These are phyloP conservation scores for Colletotrichum sublineola DNA, from an alignment of 2,329 filamentous ascomycete species.

Conservation along the genomic window DNA sequence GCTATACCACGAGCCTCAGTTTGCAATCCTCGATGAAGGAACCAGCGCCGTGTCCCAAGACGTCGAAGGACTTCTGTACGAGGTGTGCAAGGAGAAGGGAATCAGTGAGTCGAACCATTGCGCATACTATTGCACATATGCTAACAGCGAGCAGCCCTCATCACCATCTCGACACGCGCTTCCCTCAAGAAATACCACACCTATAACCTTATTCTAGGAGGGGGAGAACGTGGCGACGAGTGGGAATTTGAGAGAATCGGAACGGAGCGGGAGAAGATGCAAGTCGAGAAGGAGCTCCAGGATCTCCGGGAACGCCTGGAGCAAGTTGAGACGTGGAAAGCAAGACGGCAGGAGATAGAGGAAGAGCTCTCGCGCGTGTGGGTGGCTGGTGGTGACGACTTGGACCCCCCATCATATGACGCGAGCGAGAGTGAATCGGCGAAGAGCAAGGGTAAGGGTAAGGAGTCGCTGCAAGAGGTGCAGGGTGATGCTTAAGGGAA, in stretches of 20 bases:
- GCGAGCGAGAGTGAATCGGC: constrained; percentile 44
- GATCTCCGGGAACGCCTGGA: constrained; percentile 84
- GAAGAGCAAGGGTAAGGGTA: constrained; percentile 37
- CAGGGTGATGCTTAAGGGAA: constrained; percentile 28
- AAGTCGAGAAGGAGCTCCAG: constrained; percentile 90
- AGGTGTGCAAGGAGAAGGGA: constrained; percentile 90
- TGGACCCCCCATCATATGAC: constrained; percentile 63
- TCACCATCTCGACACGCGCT: constrained; percentile 94
- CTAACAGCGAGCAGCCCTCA: constrained; percentile 72
- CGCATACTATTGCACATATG: not conserved
- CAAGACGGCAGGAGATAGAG: constrained; percentile 84
- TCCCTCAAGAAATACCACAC: constrained; percentile 97
- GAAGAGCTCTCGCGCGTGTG: constrained; percentile 77
- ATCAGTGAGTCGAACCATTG: constrained; percentile 77
- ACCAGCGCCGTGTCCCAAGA: constrained; percentile 95
- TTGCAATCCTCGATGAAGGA: constrained; percentile 95
- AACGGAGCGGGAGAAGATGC: constrained; percentile 91
- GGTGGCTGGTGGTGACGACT: constrained; percentile 65
- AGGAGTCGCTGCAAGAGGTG: constrained; percentile 26
- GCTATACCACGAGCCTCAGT: constrained; percentile 94
- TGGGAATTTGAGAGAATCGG: constrained; percentile 97
- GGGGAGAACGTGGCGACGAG: constrained; percentile 83
- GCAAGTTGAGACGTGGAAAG: constrained; percentile 88
- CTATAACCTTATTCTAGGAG: constrained; percentile 87
- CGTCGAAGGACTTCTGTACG: constrained; percentile 93